Base-by-base conservation (phyloP, 768 basidiomycete genomes). In the Pisolithus albus region DNA sequence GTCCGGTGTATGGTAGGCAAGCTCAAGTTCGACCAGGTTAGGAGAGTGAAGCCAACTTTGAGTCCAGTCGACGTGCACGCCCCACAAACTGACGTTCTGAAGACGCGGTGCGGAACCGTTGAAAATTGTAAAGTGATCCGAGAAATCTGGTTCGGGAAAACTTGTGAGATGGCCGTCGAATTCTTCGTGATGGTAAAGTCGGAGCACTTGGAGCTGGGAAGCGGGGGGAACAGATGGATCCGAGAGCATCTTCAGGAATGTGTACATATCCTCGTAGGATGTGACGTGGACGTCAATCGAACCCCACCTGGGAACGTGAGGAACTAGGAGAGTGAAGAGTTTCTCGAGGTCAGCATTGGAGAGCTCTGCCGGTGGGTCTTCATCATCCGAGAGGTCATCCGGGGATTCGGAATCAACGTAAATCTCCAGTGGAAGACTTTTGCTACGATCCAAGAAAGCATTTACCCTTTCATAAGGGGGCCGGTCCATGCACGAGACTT, bases 61-160 rank as follows among this genome's bases (percentile, higher is more conserved):
- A 28, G 74, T 70, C 87, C 87, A 89, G 51, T 82, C 75, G 32
- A 88, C 64, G 54, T 86, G 86, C 5, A 87, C 81, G 37, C 84
- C 86, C 81, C 82, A 86, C 24, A 89, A 70, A 9, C 70, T 68
- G 32, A 80, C 64, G 4, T 66, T 59, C 18, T 62, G 66, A 13
- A 89, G 68, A 7, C 69, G 73, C 1, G 87, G 87, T 7, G 68
- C 65, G 16, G 73, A 74, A 23, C 76, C 73, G 3, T 78, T 73
- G 58, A 88, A 82, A 16, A 79, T 72, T 10, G 74, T 66, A 66
- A 82, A 79, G 36, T 55, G 54, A 5, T 50, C 51, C 2, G 70
- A 71, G 36, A 66, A 64, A 36, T 70, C 66, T 18, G 52, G 49
- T 28, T 49, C 23, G 1, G 43, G 23, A 30, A 64, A 63, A n/a